Conservation (phyloP, 2,329 filamentous ascomycete genomes). For the Colletotrichum paranaense region DNA sequence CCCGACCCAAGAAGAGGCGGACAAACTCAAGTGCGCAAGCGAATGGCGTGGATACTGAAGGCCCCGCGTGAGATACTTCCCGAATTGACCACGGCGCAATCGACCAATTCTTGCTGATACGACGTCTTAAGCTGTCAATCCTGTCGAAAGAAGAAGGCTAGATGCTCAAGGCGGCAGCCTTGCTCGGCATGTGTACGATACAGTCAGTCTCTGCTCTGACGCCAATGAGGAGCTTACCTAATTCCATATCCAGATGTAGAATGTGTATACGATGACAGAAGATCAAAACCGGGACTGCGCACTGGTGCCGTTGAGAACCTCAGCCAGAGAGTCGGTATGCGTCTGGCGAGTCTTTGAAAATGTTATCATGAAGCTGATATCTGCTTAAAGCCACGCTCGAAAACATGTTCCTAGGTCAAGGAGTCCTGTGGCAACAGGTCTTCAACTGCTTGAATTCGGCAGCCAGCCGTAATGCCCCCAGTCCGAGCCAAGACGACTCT, state of each 20-base stretch:
- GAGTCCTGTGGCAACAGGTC: slow-evolving; percentile 49
- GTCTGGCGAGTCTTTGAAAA: background rate
- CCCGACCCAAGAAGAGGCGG: slow-evolving; percentile 14
- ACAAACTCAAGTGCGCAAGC: slow-evolving; percentile 10
- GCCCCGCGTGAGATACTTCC: slow-evolving; percentile 3
- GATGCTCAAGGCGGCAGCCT: slow-evolving; percentile 54
- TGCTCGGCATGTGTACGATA: slow-evolving; percentile 53
- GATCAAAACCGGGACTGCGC: slow-evolving; percentile 46
- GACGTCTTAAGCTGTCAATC: slow-evolving; percentile 47
- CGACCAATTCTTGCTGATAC: background rate
- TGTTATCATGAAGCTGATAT: background rate
- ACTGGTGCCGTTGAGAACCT: slow-evolving; percentile 48
- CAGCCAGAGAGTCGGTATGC: slow-evolving; percentile 41
- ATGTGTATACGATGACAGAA: slow-evolving; percentile 48
- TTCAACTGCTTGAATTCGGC: slow-evolving; percentile 36
- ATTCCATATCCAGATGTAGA: slow-evolving; percentile 36
- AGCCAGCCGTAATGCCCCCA: background rate
- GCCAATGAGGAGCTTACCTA: background rate
- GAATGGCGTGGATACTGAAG: slow-evolving; percentile 4
- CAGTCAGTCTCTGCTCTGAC: slow-evolving; percentile 36
- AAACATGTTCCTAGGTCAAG: slow-evolving; percentile 52
- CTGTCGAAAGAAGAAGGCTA: slow-evolving; percentile 57
- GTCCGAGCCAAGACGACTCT: background rate
- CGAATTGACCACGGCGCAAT: too few relatives aligned
- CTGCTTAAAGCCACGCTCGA: slow-evolving; percentile 41